Evolutionary conservation across 331 rosid species (phyloP), one percentile per base, ranked within the genome.

Genomic region (Telfairia occidentalis): DNA sequence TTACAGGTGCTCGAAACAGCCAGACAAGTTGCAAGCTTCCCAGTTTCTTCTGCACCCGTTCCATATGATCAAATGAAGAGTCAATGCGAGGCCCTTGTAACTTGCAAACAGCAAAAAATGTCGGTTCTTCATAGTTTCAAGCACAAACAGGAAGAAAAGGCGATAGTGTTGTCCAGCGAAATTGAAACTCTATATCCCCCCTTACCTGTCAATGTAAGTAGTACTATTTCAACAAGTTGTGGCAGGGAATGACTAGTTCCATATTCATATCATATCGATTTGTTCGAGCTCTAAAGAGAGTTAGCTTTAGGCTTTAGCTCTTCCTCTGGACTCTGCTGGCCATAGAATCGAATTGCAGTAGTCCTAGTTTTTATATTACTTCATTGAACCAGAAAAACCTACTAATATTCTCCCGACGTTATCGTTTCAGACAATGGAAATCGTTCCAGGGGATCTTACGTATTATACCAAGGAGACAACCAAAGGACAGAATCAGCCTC

Each of bases 31-130:
- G 92, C 97, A 48, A 88, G 96, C 83, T 78, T 84, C 83, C 93
- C 92, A 13, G 73, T 77, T 78, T 87, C 98, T 74, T 74, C 93
- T 35, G 78, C 80, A 15, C 93, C 96, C 0, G 77, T 91, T 65
- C 90, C 97, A 60, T 95, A 90, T 65, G 96, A 91, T 78, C 90
- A 91, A 82, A 88, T 95, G 95, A 95, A 91, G 86, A 86, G 86
- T 80, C 98, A 90, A 79, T 91, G 98, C 37, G 97, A 91, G 83
- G 98, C 97, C 81, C 97, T 95, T 69, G 96, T 85, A 46, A 83
- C 83, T 0, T 96, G 96, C 46, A 91, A 89, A 82, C 96, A 88
- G 54, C 86, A 87, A 81, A 95, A 91, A 81, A 90, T 91, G 97
- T 87, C 97, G 42, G 86, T 87, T 77, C 96, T 95, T 79, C 93